Evolutionary conservation across 352 stramenopile species (phyloP), one percentile per base, ranked within the genome.

Genomic region (Saprolegnia parasitica): DNA sequence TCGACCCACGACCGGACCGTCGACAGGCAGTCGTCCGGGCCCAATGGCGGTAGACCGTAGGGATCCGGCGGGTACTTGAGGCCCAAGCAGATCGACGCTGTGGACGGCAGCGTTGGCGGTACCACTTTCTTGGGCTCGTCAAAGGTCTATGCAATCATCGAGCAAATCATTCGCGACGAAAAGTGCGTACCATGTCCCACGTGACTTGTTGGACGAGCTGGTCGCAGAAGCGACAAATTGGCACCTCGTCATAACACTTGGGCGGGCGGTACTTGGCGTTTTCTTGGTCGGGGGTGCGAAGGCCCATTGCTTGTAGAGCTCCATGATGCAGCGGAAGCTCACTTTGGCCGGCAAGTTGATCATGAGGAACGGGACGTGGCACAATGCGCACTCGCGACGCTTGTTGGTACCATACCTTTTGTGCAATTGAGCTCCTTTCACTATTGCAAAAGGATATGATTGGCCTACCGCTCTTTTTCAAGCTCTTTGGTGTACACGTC

Each of bases 311-410:
- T 77, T 74, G 46, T 91, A 80, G 32, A 91, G 76, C 55, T 90
- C 84, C 79, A 91, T 84, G 73, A 91, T 79, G 71, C 84, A 88
- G 63, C 85, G 83, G 73, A 90, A 91, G 47, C 80, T 88, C 65
- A 91, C 82, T n/a, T 77, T 76, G 49, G 87, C 76, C 42, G 84
- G 81, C 60, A 91, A 65, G 39, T 90, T 91, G 49, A 79, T 73
- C 45, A 73, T 72, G 20, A 90, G 56, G 65, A 83, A 88, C 11
- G 75, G 42, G 45, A 85, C 78, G 20, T 84, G 74, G 42, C 84
- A 91, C 8, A 91, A 72, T 35, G 79, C 84, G 52, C 84, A 91
- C 10, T 89, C 81, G 3, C 79, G 64, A 21, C 82, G 82, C 58
- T 86, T 83, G 50, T 77, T 77, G 40, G 79, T 87, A 26, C 84